Percentiles rank a stretch among this genome's conserved stretches.
Conservation (phyloP, 106 monocot genomes). For the Gastrodia elata region DNA sequence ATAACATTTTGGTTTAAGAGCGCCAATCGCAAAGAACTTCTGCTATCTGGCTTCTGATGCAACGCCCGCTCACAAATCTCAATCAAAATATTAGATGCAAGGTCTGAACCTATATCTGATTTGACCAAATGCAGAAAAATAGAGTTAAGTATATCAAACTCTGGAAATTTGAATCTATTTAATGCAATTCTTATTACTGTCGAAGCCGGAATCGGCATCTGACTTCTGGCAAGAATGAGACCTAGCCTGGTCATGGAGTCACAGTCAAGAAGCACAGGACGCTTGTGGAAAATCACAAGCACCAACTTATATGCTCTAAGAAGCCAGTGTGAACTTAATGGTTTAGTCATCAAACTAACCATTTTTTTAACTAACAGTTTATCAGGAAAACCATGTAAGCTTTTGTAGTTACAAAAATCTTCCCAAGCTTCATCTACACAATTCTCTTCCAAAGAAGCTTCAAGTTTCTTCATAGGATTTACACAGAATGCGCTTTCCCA, state of each 20-base stretch:
- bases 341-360: slow-evolving; percentile 34
- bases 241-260: slow-evolving; percentile 46
- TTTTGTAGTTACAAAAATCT: slow-evolving; percentile 39
- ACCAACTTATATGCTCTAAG: slow-evolving; percentile 47
- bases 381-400: slow-evolving; percentile 46
- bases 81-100: slow-evolving; percentile 56
- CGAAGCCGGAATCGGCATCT: slow-evolving; percentile 51
- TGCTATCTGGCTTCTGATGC: slow-evolving; percentile 4
- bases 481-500: slow-evolving; percentile 30
- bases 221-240: slow-evolving; percentile 46
- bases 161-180: slow-evolving; percentile 32
- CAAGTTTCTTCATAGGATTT: slow-evolving; percentile 32
- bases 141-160: slow-evolving; percentile 32
- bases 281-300: slow-evolving; percentile 23
- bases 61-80: slow-evolving; percentile 54
- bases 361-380: slow-evolving; percentile 32
- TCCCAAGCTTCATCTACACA: slow-evolving; percentile 52
- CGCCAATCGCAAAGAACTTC: slow-evolving; percentile 13
- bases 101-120: slow-evolving; percentile 52
- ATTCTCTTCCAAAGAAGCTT: slow-evolving; percentile 27
- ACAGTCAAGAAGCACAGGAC: slow-evolving; percentile 31
- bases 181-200: slow-evolving; percentile 44
- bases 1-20: slow-evolving; percentile 30
- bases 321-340: slow-evolving; percentile 38
- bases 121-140: slow-evolving; percentile 60